These are phyloP conservation scores for Dictyostelium brefeldianum DNA, from an alignment of 78 protist genomes.

Conservation along the genomic window DNA sequence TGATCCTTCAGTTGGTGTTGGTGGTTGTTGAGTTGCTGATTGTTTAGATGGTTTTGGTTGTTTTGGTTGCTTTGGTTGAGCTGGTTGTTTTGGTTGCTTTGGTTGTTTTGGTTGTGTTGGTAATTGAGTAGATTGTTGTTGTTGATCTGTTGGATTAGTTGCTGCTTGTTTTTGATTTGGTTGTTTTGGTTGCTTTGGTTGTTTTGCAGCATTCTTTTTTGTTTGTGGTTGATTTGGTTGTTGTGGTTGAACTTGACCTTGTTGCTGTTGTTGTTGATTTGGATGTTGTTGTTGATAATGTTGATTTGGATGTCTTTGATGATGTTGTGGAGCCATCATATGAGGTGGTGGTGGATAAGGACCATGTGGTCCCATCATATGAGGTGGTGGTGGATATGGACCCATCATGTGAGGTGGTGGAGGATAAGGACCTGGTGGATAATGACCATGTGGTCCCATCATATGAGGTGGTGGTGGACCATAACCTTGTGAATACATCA, in stretches of 20 bases:
- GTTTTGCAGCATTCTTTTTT: background rate
- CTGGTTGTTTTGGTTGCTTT: background rate
- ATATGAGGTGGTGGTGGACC: slow-evolving; percentile 29
- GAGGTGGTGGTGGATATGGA: slow-evolving; percentile 1
- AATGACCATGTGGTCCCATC: background rate
- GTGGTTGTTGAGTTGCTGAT: background rate
- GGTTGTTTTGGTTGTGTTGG: slow-evolving; percentile 4
- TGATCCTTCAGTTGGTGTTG: background rate
- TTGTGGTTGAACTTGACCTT: slow-evolving; percentile 6
- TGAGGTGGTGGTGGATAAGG: background rate
- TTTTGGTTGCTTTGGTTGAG: background rate
- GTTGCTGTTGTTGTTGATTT: background rate
- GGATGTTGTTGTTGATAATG: background rate
- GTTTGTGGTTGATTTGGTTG: background rate
- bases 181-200: background rate
- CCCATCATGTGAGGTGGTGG: background rate
- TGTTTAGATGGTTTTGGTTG: slow-evolving; percentile 9
- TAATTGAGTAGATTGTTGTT: background rate
- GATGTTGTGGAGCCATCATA: background rate
- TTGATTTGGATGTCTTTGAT: background rate
- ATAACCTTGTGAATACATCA: background rate
- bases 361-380: background rate
- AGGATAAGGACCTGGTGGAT: background rate
- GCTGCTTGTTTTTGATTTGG: background rate
- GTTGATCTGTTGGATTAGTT: background rate